Evolutionary conservation across 2,329 filamentous ascomycete genomes (phyloP), one percentile per base, ranked within the genome.

Genomic region (Trichoderma endophyticum): DNA sequence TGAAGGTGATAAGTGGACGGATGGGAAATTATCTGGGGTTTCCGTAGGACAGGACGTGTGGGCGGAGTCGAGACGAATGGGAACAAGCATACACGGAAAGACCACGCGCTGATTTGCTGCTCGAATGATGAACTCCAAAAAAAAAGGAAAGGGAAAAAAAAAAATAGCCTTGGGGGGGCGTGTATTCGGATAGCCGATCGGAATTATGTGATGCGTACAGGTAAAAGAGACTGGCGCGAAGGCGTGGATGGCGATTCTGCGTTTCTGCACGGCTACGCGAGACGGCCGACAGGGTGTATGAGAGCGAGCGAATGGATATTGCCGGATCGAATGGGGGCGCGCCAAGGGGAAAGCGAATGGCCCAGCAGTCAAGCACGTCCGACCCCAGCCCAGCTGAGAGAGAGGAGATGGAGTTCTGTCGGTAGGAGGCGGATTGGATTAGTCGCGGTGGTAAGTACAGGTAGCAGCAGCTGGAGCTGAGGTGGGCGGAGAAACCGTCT

Each of bases 1-100:
- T 77, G 77, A 77, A 75, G 30, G 76, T 74, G 74, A 74, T 71
- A 72, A 72, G 36, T 60, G 54, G 66, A 34, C 71, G 71, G 73
- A 72, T 74, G 75, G 76, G 75, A 76, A 73, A 76, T 74, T 68
- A 72, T 76, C 75, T 75, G 75, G 75, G 75, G 74, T 76, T 67
- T 73, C 73, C 68, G 75, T 75, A 74, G 75, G 74, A 76, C 74
- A 74, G 65, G 71, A 64, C 21, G 71, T 24, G 63, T 48, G 71
- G 43, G 66, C 64, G 56, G 71, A 60, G 65, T 62, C 57, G 59
- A 62, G 64, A 26, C 51, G 64, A 65, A 57, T 70, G 56, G 60
- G 71, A 28, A 43, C 67, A 70, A 72, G 63, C 57, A 62, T 62
- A 51, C 70, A 51, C 57, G 56, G 66, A 51, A 68, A 24, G 56